A percentile compares a stretch with the other conserved stretches of the same genome.
phyloP scores from a whole-genome alignment of 306 rosid genomes.

The Acacia melanoxylon region DNA sequence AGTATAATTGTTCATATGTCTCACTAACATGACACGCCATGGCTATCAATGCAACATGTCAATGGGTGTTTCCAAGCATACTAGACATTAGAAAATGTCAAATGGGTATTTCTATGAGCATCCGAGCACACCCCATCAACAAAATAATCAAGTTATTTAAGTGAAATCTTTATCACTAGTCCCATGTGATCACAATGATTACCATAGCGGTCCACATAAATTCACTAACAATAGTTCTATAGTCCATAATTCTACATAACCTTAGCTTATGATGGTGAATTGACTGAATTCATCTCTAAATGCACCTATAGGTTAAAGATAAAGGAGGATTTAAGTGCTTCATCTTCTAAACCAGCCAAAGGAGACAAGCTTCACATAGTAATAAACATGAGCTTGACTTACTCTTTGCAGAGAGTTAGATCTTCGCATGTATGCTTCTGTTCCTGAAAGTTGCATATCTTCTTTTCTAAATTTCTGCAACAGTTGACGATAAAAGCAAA shows the following conservation, averaged over 20 bases:
- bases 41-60: slow-evolving; percentile 1
- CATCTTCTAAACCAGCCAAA: slow-evolving; percentile 9
- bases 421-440: slow-evolving; percentile 91
- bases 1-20: not conserved
- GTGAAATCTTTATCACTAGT: not conserved
- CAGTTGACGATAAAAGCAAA: slow-evolving; percentile 23
- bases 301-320: not conserved
- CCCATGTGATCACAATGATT: not conserved
- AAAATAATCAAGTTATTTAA: not conserved
- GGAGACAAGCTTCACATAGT: not conserved
- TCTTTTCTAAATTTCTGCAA: slow-evolving; percentile 92
- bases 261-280: slow-evolving; percentile 1
- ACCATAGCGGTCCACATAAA: not conserved
- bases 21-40: not conserved
- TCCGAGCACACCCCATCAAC: not conserved
- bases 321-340: not conserved
- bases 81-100: not conserved
- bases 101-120: not conserved
- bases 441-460: slow-evolving; percentile 79
- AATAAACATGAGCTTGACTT: slow-evolving; percentile 37
- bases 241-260: not conserved
- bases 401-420: slow-evolving; percentile 87
- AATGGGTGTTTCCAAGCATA: not conserved
- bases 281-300: not conserved
- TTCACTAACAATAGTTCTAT: not conserved